Conservation (phyloP, 1,284 basidiomycete species). For the Rhizoctonia solani region DNA sequence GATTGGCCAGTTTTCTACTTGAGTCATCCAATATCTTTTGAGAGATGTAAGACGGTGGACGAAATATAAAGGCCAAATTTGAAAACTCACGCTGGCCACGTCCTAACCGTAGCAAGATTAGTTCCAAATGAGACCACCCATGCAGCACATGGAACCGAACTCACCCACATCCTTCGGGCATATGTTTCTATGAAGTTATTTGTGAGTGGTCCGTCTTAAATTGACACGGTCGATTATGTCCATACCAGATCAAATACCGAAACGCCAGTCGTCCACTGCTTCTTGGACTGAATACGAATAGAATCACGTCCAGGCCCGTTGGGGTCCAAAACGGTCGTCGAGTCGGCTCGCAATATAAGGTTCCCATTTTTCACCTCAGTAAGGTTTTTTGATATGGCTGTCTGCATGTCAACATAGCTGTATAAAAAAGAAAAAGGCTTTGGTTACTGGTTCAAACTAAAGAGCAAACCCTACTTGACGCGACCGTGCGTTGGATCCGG, state of each 20-base stretch:
- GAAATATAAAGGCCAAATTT: not conserved
- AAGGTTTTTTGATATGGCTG: constrained; percentile 37
- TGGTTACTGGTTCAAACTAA: not conserved
- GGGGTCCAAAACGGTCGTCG: constrained; percentile 36
- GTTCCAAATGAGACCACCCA: not conserved
- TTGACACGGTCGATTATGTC: too few species aligned
- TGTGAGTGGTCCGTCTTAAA: constrained; percentile 41
- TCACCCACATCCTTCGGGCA: constrained; percentile 44
- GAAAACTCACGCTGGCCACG: constrained; percentile 57
- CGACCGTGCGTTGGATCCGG: constrained; percentile 64
- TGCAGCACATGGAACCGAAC: not conserved
- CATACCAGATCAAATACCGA: constrained; percentile 28
- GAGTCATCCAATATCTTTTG: constrained; percentile 47
- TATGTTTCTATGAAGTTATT: constrained; percentile 39
- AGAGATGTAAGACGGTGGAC: not conserved
- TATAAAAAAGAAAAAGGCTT: not conserved
- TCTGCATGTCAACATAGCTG: constrained; percentile 39
- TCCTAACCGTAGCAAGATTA: constrained; percentile 42
- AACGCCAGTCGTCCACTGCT: constrained; percentile 32
- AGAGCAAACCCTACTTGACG: constrained; percentile 59
- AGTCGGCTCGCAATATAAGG: constrained; percentile 40
- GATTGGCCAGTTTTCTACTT: constrained; percentile 54
- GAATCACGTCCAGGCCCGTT: constrained; percentile 38
- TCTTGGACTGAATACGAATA: constrained; percentile 37
- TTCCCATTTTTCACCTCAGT: constrained; percentile 34